Evolutionary conservation across 1,139 yeast species (phyloP), one percentile per base, ranked within the genome.

Genomic region (Entelexis sorbosivorans): DNA sequence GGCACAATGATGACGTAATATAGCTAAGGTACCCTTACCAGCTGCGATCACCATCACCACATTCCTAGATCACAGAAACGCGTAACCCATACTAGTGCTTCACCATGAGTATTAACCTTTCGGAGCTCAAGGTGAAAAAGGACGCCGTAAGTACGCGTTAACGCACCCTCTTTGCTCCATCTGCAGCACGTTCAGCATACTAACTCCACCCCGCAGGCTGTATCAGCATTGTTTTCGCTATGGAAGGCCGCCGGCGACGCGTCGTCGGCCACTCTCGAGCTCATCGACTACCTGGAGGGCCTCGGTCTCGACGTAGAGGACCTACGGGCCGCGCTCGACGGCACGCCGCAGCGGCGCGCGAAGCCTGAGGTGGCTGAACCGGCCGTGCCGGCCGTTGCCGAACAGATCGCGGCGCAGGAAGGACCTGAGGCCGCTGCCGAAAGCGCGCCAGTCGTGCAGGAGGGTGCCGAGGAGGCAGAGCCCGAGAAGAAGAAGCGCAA

Each of bases 161-260:
- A 9, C n/a, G 9, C 4, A 11, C 16, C 36, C 35, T 5, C 14
- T 9, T 33, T 22, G 26, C 28, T 4, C 24, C 13, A 39, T 6
- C 8, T 20, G 2, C 24, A 7, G 31, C 31, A 9, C 19, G 44
- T 7, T 13, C 34, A 24, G 28, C 19, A 49, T 49, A 47, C 58
- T 55, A 55, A 55, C 58, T 28, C 28, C 11, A 10, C 7, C 17
- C 6, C 13, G 11, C 38, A 58, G 61, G 59, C 59, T 20, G 49
- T 58, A 16, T 49, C 53, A 40, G 56, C 61, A 11, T 39, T 58
- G 24, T 55, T 52, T 34, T 29, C 55, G 2, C 48, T 58, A 14
- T 46, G 49, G 40, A 55, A 50, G 28, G 59, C 60, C 11, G 52
- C 59, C 11, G 49, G 48, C 20, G 58, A 56, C 38, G 60, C 60